Evolutionary conservation across 495 filamentous ascomycete species (phyloP).

Genomic region (Xylaria cubensis): DNA sequence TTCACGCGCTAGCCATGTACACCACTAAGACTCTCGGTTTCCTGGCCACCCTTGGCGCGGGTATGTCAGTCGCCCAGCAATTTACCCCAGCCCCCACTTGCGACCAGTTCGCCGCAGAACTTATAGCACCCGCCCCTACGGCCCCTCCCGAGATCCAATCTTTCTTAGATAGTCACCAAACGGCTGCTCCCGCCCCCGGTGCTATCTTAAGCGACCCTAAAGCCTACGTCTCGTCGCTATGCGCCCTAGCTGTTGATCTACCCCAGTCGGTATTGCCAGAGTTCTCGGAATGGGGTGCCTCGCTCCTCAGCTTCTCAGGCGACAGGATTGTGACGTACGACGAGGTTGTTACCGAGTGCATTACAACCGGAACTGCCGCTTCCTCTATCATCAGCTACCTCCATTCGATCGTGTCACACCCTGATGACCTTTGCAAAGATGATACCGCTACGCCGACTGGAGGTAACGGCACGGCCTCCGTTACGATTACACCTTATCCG

Average conservation of each 20-base stretch:
- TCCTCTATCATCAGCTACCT: slow-evolving; percentile 14
- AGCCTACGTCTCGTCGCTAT: neutral
- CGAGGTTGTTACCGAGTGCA: neutral
- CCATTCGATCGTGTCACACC: neutral
- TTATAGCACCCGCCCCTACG: neutral
- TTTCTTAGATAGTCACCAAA: neutral
- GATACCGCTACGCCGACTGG: neutral
- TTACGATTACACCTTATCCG: neutral
- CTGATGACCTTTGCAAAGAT: neutral
- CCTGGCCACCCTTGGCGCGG: neutral
- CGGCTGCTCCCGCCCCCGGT: neutral
- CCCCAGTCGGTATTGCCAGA: neutral
- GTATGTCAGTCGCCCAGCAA: neutral
- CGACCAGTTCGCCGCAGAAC: neutral
- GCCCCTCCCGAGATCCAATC: neutral
- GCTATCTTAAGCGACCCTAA: neutral
- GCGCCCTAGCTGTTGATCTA: neutral
- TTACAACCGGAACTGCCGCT: slow-evolving; percentile 1
- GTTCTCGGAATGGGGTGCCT: neutral
- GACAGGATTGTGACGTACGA: neutral
- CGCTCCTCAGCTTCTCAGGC: neutral
- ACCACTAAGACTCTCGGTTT: neutral
- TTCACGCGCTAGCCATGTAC: neutral
- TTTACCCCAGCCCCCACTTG: neutral
- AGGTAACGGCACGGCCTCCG: neutral